These are phyloP conservation scores for Fusarium bulbicola DNA, from an alignment of 2,329 filamentous ascomycete genomes.

Conservation along the genomic window DNA sequence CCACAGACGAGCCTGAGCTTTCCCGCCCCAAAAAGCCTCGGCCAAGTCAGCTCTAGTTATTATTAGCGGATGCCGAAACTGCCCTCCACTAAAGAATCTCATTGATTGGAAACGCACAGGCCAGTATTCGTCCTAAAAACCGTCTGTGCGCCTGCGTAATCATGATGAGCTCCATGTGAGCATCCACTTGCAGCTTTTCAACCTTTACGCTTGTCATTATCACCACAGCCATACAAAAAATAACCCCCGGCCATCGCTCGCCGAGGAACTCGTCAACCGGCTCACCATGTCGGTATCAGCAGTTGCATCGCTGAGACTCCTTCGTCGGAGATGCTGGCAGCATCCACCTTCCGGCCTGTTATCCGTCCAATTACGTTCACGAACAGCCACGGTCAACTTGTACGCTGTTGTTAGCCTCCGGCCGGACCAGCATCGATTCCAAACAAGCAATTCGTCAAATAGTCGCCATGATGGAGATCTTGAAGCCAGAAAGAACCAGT, in stretches of 20 bases:
- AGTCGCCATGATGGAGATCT: slow-evolving; percentile 18
- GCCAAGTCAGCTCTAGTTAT: not conserved
- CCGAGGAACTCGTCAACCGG: slow-evolving; percentile 3
- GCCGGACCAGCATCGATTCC: slow-evolving; percentile 41
- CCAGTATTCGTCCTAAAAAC: slow-evolving; percentile 26
- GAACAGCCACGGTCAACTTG: slow-evolving; percentile 41
- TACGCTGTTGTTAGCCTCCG: slow-evolving; percentile 44
- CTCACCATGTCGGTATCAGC: slow-evolving; percentile 47
- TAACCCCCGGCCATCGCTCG: not conserved
- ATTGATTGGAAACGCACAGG: slow-evolving; percentile 28
- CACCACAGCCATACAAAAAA: not conserved
- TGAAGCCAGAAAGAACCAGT: slow-evolving; percentile 32
- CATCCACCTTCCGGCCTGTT: slow-evolving; percentile 44
- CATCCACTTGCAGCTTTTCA: slow-evolving; percentile 23
- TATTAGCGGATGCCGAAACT: not conserved
- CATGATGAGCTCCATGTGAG: slow-evolving; percentile 20
- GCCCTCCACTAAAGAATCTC: slow-evolving; percentile 8
- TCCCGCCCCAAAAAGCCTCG: slow-evolving; percentile 10
- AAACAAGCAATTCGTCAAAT: slow-evolving; percentile 36
- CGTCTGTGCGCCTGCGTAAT: slow-evolving; percentile 31
- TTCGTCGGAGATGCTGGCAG: slow-evolving; percentile 44
- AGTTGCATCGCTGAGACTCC: slow-evolving; percentile 47
- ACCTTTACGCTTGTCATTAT: slow-evolving; percentile 15
- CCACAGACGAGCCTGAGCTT: slow-evolving; percentile 13
- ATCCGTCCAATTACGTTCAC: slow-evolving; percentile 46